Evolutionary conservation across 176 grass and related monocot genomes (phyloP).

Genomic region (Pontederia crassipes): DNA sequence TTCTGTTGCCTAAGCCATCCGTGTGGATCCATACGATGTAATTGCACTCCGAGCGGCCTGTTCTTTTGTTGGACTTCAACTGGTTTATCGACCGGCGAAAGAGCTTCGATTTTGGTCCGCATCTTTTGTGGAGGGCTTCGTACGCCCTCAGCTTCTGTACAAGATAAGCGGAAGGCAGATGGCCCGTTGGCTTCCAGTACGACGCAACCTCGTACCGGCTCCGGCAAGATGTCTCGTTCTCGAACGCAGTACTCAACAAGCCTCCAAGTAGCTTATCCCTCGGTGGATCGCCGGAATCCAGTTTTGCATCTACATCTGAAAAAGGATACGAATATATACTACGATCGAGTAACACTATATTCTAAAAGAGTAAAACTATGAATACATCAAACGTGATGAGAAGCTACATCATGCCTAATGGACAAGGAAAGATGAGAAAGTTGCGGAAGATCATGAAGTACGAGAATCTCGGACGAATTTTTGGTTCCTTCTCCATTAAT

Average conservation of each 20-base stretch:
- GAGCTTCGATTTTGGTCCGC: slow-evolving; percentile 36
- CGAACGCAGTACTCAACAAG: slow-evolving; percentile 10
- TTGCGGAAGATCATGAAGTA: too few species aligned
- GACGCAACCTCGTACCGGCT: slow-evolving; percentile 20
- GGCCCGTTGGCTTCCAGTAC: slow-evolving; percentile 24
- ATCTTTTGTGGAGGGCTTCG: slow-evolving; percentile 43
- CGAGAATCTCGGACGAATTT: too few species aligned
- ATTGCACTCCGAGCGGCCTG: slow-evolving; percentile 21
- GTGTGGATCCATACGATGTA: slow-evolving; percentile 38
- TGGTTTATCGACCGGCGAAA: slow-evolving; percentile 25
- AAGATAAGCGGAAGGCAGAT: slow-evolving; percentile 34
- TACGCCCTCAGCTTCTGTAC: slow-evolving; percentile 33
- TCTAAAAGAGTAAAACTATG: too few species aligned
- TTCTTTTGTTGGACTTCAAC: slow-evolving; percentile 20
- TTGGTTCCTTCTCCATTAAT: too few species aligned
- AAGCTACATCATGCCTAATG: too few species aligned
- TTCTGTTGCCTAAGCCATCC: slow-evolving; percentile 54
- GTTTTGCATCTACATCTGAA: too few species aligned
- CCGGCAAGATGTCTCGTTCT: slow-evolving; percentile 26
- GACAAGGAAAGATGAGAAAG: too few species aligned
- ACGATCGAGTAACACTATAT: too few species aligned
- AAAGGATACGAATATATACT: too few species aligned
- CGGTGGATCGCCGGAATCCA: neutral
- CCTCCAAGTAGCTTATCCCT: slow-evolving; percentile 33
- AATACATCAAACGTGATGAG: too few species aligned